Conservation (phyloP, 179 eudicot genomes). For the Vitellaria paradoxa region DNA sequence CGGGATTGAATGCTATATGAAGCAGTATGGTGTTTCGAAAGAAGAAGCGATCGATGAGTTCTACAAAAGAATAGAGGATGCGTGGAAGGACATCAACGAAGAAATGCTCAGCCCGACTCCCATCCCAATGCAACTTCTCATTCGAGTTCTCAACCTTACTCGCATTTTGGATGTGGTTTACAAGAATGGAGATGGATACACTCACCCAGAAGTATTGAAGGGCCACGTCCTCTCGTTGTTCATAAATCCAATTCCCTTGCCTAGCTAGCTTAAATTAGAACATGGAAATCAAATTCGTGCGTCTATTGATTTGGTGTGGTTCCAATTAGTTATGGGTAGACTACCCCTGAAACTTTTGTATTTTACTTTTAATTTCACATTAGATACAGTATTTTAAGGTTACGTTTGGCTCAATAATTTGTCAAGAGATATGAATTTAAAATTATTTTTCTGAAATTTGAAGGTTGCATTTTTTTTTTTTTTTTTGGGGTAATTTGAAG, state of each 20-base stretch:
- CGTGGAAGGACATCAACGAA: not conserved
- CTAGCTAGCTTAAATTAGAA: no score
- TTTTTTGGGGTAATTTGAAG: no score
- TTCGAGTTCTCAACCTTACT: not conserved
- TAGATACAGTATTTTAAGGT: no score
- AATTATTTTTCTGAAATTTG: no score
- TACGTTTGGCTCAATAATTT: no score
- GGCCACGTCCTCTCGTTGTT: not conserved
- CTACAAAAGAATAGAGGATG: not conserved
- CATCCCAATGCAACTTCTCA: not conserved
- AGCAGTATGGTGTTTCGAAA: not conserved
- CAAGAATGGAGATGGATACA: not conserved
- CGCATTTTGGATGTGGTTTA: not conserved
- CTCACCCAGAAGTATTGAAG: not conserved
- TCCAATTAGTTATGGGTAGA: no score
- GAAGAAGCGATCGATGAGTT: not conserved
- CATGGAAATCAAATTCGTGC: no score
- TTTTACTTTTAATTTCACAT: no score
- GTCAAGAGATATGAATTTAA: no score
- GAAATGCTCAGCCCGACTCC: not conserved
- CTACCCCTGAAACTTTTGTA: no score
- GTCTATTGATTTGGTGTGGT: no score
- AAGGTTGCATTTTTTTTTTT: no score
- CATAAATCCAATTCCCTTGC: not conserved
- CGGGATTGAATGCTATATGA: not conserved